phyloP scores from a whole-genome alignment of 2,329 filamentous ascomycete species.

The Fusarium nanum region DNA sequence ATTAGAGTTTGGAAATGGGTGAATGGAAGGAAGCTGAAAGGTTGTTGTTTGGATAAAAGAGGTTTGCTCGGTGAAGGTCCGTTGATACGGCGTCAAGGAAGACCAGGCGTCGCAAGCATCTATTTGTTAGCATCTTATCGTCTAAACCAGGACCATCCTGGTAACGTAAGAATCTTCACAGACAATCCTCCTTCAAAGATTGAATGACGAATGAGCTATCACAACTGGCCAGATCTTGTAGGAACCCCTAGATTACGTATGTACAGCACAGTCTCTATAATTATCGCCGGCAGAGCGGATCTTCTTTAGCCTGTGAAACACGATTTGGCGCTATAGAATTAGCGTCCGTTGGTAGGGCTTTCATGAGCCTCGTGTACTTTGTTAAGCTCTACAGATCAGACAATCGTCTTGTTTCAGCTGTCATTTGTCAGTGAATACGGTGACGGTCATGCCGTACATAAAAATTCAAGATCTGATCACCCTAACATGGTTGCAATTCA shows the following conservation, averaged over 20 bases:
- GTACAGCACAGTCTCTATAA: background rate
- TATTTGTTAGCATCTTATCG: background rate
- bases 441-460: background rate
- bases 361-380: background rate
- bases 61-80: background rate
- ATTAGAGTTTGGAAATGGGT: background rate
- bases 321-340: background rate
- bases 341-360: background rate
- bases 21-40: background rate
- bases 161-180: no score
- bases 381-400: background rate
- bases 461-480: background rate
- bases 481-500: background rate
- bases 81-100: background rate
- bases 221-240: background rate
- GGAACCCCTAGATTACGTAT: background rate
- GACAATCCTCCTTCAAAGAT: background rate
- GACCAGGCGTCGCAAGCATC: background rate
- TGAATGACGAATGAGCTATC: background rate
- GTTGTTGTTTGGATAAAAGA: background rate
- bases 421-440: background rate
- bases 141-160: background rate
- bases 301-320: background rate
- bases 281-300: background rate
- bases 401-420: background rate